Evolutionary conservation across 306 rosid genomes (phyloP).

Genomic region (Gynostemma pentaphyllum): DNA sequence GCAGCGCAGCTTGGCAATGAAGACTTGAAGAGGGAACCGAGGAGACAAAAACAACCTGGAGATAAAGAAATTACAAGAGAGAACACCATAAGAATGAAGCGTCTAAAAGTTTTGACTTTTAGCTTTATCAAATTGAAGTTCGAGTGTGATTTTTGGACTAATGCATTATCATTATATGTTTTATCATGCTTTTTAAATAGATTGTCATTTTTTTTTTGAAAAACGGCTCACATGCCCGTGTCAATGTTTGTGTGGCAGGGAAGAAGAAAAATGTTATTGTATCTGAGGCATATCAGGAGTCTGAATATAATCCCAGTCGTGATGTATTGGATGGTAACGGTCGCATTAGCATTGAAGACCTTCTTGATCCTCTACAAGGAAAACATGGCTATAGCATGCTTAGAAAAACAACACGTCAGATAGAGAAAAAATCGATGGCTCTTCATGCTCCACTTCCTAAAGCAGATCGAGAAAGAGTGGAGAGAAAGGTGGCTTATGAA

Average conservation of each 20-base stretch:
- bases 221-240: too few species aligned
- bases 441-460: slow-evolving; percentile 54
- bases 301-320: slow-evolving; percentile 70
- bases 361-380: slow-evolving; percentile 55
- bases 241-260: too few species aligned
- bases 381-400: slow-evolving; percentile 48
- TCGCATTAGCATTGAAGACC: slow-evolving; percentile 41
- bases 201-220: too few species aligned
- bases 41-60: too few species aligned
- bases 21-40: too few species aligned
- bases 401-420: slow-evolving; percentile 30
- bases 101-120: too few species aligned
- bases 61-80: too few species aligned
- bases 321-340: slow-evolving; percentile 70
- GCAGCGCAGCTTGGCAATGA: too few species aligned
- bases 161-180: background rate
- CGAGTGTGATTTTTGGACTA: background rate
- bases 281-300: slow-evolving; percentile 74
- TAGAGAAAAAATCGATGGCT: slow-evolving; percentile 35
- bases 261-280: slow-evolving; percentile 39
- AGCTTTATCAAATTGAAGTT: too few species aligned
- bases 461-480: slow-evolving; percentile 46
- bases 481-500: slow-evolving; percentile 57
- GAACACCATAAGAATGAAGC: too few species aligned
- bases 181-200: background rate